Evolutionary conservation across 441 rosid genomes (phyloP).

Genomic region (Gossypium schwendimanii): DNA sequence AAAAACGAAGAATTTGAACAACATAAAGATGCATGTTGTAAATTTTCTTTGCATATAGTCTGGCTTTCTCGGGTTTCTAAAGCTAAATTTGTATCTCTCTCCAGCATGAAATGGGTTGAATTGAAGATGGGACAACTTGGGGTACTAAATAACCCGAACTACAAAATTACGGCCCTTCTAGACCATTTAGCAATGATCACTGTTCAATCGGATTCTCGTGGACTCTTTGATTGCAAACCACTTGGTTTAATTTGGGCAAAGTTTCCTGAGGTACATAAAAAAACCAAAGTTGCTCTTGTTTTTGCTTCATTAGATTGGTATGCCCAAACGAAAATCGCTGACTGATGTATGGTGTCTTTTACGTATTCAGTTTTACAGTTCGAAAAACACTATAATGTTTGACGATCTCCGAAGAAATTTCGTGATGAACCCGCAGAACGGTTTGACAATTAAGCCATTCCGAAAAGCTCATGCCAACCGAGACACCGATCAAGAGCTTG

Average conservation of each 20-base stretch:
- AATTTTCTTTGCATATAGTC: neutral
- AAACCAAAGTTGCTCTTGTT: neutral
- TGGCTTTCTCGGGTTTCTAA: neutral
- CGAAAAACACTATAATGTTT: conserved; percentile 90
- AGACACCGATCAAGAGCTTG: conserved; percentile 79
- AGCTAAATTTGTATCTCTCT: conserved; percentile 13
- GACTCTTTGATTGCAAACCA: conserved; percentile 90
- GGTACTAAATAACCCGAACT: conserved; percentile 71
- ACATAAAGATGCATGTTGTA: neutral
- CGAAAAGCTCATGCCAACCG: conserved; percentile 84
- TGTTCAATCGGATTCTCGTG: conserved; percentile 77
- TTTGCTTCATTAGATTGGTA: neutral
- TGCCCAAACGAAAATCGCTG: neutral
- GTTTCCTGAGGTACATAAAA: conserved; percentile 59
- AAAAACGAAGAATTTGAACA: neutral
- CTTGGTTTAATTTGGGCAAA: conserved; percentile 90
- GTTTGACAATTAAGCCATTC: conserved; percentile 76
- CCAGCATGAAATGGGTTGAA: conserved; percentile 98
- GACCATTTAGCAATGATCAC: conserved; percentile 93
- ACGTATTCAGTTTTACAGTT: conserved; percentile 58
- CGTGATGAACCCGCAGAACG: conserved; percentile 94
- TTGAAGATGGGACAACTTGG: conserved; percentile 94
- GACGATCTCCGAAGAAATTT: conserved; percentile 84
- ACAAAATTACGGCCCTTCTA: conserved; percentile 90
- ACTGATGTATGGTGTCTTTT: conserved; percentile 4